phyloP scores from a whole-genome alignment of 148 eudicot species.

The Gaultheria prostrata region DNA sequence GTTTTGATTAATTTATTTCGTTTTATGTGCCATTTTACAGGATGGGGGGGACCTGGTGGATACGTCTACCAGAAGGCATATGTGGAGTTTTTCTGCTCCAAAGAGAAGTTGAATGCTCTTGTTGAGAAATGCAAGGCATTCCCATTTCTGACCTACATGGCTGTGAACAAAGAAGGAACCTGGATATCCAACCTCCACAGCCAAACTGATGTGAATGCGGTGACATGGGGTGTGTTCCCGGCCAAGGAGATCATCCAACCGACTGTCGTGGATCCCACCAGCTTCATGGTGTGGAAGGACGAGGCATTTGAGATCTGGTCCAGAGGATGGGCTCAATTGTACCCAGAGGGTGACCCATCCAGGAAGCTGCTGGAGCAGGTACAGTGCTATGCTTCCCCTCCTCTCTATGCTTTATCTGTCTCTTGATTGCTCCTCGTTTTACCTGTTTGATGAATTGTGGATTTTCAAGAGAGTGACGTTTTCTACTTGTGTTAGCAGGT shows the following conservation, averaged over 20 bases:
- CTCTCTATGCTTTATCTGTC: not conserved
- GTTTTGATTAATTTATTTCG: not conserved
- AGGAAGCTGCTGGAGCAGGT: constrained; percentile 47
- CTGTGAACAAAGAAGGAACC: constrained; percentile 70
- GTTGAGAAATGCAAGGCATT: constrained; percentile 66
- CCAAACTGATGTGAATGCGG: constrained; percentile 71
- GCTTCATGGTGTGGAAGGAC: constrained; percentile 89
- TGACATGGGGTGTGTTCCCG: constrained; percentile 93
- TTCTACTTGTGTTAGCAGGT: constrained; percentile 31
- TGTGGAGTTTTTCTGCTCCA: constrained; percentile 84
- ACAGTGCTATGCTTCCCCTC: not conserved
- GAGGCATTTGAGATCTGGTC: constrained; percentile 96
- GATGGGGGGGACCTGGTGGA: constrained; percentile 95
- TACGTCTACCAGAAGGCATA: constrained; percentile 94
- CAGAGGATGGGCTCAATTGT: constrained; percentile 82
- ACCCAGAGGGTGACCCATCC: constrained; percentile 71
- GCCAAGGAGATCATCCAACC: constrained; percentile 93
- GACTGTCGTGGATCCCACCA: constrained; percentile 82
- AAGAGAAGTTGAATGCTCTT: constrained; percentile 62
- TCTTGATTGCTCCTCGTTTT: not conserved
- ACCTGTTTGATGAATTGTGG: constrained; percentile 1
- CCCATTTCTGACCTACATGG: constrained; percentile 70
- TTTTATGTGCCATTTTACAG: constrained; percentile 35
- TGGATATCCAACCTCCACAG: constrained; percentile 52
- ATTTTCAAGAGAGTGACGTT: not conserved